Evolutionary conservation across 1,284 basidiomycete genomes (phyloP), one percentile per base, ranked within the genome.

Genomic region (Xerocomus minutiporus): DNA sequence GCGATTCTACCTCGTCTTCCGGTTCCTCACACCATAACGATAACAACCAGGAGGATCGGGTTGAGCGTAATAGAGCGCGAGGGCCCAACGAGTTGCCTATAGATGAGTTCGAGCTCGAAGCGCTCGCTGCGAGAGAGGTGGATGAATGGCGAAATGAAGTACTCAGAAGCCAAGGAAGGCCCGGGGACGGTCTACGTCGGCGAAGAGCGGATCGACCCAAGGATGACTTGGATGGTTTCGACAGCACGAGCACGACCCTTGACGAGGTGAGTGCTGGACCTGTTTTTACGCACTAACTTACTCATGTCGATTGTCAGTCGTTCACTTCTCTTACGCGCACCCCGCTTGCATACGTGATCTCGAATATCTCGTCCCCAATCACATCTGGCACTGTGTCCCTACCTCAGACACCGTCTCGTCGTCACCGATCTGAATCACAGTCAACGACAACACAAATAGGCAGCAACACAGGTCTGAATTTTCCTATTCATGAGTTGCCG

Each of bases 121-220:
- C 73, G 12, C 67, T 84, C 39, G 72, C 75, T 26, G 55, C 66
- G 1, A 71, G 65, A 48, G 81, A 83, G 61, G 75, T 81, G 6
- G 70, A 73, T 25, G 78, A 79, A 64, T 82, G 83, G 82, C 71
- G 79, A 53, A 74, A 66, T 5, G 66, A 74, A 53, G 72, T 71
- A 4, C 65, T 73, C 48, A 65, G 61, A 52, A 68, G 60, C 48
- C 68, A 68, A 46, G 57, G 43, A 40, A 52, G 48, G 23, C 43
- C 31, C 8, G 15, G 8, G 0, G 32, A 45, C 5, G 57, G 55
- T 11, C 36, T 67, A 3, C 55, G 63, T 47, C 51, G 41, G 32
- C 53, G 65, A 46, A 59, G 48, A 29, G 48, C 23, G 43, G 42
- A 50, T 26, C 41, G 17, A n/a, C 12, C 48, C 13, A 51, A 26